Percentiles rank a stretch among this genome's conserved stretches.
phyloP scores from a whole-genome alignment of 2,329 filamentous ascomycete species.

The Zelopaecilomyces penicillatus region DNA sequence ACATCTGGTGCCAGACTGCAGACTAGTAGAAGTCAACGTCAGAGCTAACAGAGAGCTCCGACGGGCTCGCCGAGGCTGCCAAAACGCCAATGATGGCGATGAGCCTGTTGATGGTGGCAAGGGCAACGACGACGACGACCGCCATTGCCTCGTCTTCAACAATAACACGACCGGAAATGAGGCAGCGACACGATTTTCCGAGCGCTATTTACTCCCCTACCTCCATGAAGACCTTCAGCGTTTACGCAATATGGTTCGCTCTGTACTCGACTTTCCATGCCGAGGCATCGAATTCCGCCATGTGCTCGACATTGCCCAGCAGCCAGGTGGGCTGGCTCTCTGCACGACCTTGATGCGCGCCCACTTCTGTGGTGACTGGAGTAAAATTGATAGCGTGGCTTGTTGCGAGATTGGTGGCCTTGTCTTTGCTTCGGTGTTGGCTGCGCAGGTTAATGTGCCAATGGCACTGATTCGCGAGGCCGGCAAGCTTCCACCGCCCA shows the following conservation, averaged over 20 bases:
- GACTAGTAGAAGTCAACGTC: conserved; percentile 46
- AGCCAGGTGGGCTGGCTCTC: conserved; percentile 39
- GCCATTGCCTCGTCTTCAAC: conserved; percentile 39
- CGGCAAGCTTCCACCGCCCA: conserved; percentile 52
- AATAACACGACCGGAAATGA: conserved; percentile 39
- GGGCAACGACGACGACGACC: conserved; percentile 17
- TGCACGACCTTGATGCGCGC: conserved; percentile 41
- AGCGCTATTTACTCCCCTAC: conserved; percentile 34
- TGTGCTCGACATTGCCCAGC: conserved; percentile 46
- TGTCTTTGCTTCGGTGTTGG: conserved; percentile 45
- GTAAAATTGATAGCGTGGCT: conserved; percentile 34
- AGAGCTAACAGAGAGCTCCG: conserved; percentile 29
- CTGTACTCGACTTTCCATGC: conserved; percentile 41
- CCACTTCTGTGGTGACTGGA: conserved; percentile 40
- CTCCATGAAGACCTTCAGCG: conserved; percentile 35
- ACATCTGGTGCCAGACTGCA: conserved; percentile 44
- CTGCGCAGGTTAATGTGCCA: conserved; percentile 29
- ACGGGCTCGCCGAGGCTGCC: conserved; percentile 24
- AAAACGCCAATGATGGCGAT: background rate
- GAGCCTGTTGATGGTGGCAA: background rate
- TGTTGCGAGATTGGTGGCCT: conserved; percentile 51
- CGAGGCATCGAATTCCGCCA: conserved; percentile 47
- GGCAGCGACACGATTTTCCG: conserved; percentile 31
- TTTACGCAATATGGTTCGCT: conserved; percentile 42
- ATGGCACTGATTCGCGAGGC: conserved; percentile 45